Percentiles rank a stretch among this genome's conserved stretches.
These are phyloP conservation scores for Syzygium aqueum DNA, from an alignment of 345 rosid species.

Conservation along the genomic window DNA sequence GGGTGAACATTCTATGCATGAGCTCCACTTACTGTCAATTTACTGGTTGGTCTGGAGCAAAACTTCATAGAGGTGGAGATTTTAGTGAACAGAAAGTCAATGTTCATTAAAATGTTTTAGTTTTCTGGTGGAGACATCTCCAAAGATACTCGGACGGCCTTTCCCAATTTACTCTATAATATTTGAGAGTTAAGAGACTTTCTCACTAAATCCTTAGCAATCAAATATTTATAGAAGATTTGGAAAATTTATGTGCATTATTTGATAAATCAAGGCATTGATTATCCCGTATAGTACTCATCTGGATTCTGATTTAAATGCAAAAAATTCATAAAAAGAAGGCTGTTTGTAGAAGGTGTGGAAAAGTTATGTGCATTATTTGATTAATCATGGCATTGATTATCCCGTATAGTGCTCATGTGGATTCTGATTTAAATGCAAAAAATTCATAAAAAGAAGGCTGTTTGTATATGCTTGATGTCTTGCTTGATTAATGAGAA, in stretches of 20 bases:
- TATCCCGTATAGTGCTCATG: background rate
- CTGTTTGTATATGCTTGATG: background rate
- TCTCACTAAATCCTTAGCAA: background rate
- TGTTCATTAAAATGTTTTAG: background rate
- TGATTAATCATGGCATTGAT: background rate
- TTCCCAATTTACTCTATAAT: background rate
- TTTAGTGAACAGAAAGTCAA: background rate
- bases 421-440: background rate
- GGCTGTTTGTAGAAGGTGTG: background rate
- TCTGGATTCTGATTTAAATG: background rate
- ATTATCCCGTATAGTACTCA: background rate
- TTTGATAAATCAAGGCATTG: background rate
- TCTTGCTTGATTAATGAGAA: background rate
- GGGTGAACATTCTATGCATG: background rate
- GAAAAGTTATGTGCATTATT: background rate
- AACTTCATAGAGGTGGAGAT: background rate
- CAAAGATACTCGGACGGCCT: background rate
- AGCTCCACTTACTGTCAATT: background rate
- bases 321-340: no score
- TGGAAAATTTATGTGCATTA: background rate
- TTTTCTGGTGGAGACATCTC: background rate
- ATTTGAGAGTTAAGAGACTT: background rate
- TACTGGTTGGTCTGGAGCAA: background rate
- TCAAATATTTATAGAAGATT: background rate
- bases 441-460: background rate